phyloP scores from a whole-genome alignment of 495 filamentous ascomycete genomes.

The Trichocladium antarcticum region DNA sequence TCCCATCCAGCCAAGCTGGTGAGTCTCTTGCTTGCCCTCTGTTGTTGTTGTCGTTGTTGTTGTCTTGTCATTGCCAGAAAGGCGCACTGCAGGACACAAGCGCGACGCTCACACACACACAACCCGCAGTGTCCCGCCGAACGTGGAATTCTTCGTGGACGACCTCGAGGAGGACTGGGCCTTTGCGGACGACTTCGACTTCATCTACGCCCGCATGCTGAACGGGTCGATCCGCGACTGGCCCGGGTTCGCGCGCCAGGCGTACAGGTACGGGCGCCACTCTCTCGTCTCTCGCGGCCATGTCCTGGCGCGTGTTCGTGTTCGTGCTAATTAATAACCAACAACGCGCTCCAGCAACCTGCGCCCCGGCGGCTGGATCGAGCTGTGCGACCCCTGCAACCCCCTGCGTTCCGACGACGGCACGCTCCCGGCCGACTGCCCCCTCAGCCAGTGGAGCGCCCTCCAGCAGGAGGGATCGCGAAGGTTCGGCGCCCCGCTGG shows the following conservation, averaged over 20 bases:
- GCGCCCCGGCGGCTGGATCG: conserved; percentile 20
- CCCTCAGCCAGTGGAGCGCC: conserved; percentile 1
- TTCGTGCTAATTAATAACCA: too few relatives aligned
- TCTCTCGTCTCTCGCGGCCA: too few relatives aligned
- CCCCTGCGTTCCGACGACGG: conserved; percentile 15
- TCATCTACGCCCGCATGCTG: conserved; percentile 30
- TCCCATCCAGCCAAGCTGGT: conserved; percentile 23
- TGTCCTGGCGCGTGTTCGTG: too few relatives aligned
- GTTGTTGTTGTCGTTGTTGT: too few relatives aligned
- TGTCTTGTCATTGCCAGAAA: too few relatives aligned
- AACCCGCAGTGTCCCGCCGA: conserved; percentile 34
- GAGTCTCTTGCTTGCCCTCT: neutral
- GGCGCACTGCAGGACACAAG: too few relatives aligned
- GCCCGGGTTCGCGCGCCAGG: conserved; percentile 21
- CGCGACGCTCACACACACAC: too few relatives aligned
- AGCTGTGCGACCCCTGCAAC: conserved; percentile 13
- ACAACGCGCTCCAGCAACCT: conserved; percentile 1
- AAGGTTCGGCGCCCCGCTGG: neutral
- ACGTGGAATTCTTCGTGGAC: conserved; percentile 45
- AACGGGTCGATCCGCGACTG: conserved; percentile 42
- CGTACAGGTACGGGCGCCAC: neutral
- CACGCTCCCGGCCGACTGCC: conserved; percentile 9
- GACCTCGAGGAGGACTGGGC: conserved; percentile 45
- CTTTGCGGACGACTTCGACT: conserved; percentile 9
- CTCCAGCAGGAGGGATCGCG: conserved; percentile 9